Conservation (phyloP, 73 alveolate genomes). For the Uronychia binucleata region DNA sequence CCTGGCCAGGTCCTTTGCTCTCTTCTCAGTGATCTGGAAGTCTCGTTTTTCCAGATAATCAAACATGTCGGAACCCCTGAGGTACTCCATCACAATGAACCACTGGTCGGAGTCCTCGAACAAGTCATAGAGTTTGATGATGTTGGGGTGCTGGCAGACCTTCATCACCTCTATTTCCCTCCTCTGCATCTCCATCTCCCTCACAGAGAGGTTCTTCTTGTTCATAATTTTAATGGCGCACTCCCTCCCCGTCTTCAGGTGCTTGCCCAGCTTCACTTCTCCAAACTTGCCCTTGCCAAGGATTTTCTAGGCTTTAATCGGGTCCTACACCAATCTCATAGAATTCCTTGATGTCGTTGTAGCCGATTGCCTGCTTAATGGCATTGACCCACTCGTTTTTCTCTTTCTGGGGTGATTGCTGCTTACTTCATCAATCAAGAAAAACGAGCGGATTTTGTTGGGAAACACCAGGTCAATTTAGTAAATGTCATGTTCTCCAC, state of each 20-base stretch:
- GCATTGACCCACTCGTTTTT: constrained; percentile 54
- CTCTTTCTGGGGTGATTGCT: constrained; percentile 13
- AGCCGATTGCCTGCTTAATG: constrained; percentile 67
- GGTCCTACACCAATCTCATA: constrained; percentile 73
- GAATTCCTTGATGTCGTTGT: constrained; percentile 70
- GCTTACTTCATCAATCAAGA: constrained; percentile 50
- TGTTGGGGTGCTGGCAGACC: constrained; percentile 74
- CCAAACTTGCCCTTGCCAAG: constrained; percentile 48
- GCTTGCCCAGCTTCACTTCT: constrained; percentile 46
- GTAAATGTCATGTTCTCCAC: constrained; percentile 27
- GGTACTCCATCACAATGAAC: constrained; percentile 75
- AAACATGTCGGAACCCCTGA: constrained; percentile 79
- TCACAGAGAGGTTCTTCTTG: constrained; percentile 28
- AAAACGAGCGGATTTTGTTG: constrained; percentile 46
- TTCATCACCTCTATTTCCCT: constrained; percentile 52
- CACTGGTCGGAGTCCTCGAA: constrained; percentile 68
- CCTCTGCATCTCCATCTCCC: constrained; percentile 31
- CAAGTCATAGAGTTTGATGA: constrained; percentile 72
- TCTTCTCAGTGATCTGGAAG: constrained; percentile 57
- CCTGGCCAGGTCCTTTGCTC: constrained; percentile 66
- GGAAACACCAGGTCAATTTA: constrained; percentile 52
- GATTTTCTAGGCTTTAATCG: background rate
- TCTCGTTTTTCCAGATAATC: constrained; percentile 65
- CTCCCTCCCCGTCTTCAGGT: constrained; percentile 49
- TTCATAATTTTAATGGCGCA: constrained; percentile 38